Evolutionary conservation across 192 early-diverging fungal species (phyloP), one percentile per base, ranked within the genome.

Genomic region (Phycomyces nitens): DNA sequence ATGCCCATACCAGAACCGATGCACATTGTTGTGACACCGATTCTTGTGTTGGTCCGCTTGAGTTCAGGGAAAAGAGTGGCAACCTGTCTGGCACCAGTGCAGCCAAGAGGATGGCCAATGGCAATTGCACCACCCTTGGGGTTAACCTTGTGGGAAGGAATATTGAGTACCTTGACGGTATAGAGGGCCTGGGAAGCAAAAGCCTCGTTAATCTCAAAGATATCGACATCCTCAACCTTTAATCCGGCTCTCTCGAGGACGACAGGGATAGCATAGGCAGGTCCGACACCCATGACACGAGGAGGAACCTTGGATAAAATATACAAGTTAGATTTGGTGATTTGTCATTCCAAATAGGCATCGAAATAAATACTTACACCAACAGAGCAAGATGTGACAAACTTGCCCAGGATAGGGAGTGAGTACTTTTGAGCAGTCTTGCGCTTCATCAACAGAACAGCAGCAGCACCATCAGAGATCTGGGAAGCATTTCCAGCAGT

Each of bases 41-140:
- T 83, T 65, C 86, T 86, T 79, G 92, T 87, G 81, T 85, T 80
- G 57, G 85, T 84, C 54, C 94, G 84, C 78, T 92, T 88, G 72
- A 99, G 85, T 79, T 96, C 94, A 57, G 92, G 87, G 38, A 99
- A 76, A 40, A 99, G 78, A 16, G 97, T 99, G 23, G 95, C 91
- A 71, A 99, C 86, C 78, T 98, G 97, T 67, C 97, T 88, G 10
- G 97, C 94, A 75, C 97, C 95, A 38, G 95, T 98, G 74, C 84
- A 86, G 56, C 94, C 91, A 26, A 74, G 60, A 58, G 97, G 97
- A 76, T 99, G 97, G 61, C 97, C 97, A 64, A 97, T 86, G 24
- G 97, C 93, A 62, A 99, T 99, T 39, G 97, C 97, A 65, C 97
- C 97, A 62, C 97, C 97, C 86, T 94, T 91, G 51, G 94, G 94